These are phyloP conservation scores for Cladophialophora immunda DNA, from an alignment of 2,329 filamentous ascomycete genomes.

Conservation along the genomic window DNA sequence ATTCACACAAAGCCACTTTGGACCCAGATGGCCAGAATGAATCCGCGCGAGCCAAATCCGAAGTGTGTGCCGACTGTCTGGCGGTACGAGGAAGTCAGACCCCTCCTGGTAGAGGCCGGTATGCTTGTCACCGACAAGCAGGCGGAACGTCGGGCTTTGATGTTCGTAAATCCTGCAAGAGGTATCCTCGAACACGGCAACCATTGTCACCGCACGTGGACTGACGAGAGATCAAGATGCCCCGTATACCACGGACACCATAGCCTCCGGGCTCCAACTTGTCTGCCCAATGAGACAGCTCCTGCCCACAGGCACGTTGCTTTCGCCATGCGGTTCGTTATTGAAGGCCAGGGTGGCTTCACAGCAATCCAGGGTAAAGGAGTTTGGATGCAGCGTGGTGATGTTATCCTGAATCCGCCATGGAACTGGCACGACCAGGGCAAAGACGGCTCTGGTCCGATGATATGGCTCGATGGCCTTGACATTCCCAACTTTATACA, in stretches of 20 bases:
- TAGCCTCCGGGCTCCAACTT: slow-evolving; percentile 66
- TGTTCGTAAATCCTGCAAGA: slow-evolving; percentile 53
- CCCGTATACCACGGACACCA: slow-evolving; percentile 66
- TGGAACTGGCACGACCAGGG: slow-evolving; percentile 71
- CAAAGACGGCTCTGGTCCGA: slow-evolving; percentile 62
- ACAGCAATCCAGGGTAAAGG: slow-evolving; percentile 65
- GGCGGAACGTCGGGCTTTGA: slow-evolving; percentile 52
- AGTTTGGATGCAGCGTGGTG: slow-evolving; percentile 61
- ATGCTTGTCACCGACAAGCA: slow-evolving; percentile 49
- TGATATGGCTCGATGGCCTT: slow-evolving; percentile 67
- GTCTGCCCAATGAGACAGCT: slow-evolving; percentile 65
- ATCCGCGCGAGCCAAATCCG: slow-evolving; percentile 37
- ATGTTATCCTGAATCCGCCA: slow-evolving; percentile 65
- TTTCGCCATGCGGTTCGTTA: slow-evolving; percentile 66
- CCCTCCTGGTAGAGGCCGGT: slow-evolving; percentile 48
- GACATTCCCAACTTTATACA: slow-evolving; percentile 63
- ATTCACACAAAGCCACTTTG: slow-evolving; percentile 52
- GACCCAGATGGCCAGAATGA: slow-evolving; percentile 59
- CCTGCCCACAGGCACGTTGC: slow-evolving; percentile 65
- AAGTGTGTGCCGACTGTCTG: slow-evolving; percentile 39
- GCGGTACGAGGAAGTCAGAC: slow-evolving; percentile 49
- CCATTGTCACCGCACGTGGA: not conserved
- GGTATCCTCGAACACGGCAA: slow-evolving; percentile 36
- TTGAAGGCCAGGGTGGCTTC: slow-evolving; percentile 65
- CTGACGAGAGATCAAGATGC: slow-evolving; percentile 44